phyloP scores from a whole-genome alignment of 805 yeast species.

The Danielia reshetovae region DNA sequence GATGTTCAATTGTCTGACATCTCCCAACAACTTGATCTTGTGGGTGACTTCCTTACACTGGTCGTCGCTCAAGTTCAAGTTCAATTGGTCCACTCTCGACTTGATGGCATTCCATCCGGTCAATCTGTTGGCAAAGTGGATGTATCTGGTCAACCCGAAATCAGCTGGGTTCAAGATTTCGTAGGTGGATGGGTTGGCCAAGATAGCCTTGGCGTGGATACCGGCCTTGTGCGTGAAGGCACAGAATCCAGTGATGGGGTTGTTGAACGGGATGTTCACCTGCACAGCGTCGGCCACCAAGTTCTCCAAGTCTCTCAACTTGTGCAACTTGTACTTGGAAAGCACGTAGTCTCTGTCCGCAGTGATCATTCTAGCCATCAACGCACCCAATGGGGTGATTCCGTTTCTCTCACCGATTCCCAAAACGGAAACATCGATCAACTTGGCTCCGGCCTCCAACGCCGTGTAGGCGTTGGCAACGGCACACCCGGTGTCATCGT shows the following conservation, averaged over 20 bases:
- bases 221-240: conserved; percentile 65
- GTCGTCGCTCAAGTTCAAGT: conserved; percentile 51
- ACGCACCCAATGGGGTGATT: conserved; percentile 57
- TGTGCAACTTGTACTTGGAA: conserved; percentile 53
- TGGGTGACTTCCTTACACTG: conserved; percentile 54
- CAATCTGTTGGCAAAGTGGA: conserved; percentile 57
- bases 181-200: conserved; percentile 61
- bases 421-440: conserved; percentile 54
- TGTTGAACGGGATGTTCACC: conserved; percentile 58
- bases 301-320: conserved; percentile 55
- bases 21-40: conserved; percentile 56
- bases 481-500: conserved; percentile 62
- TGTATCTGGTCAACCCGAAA: conserved; percentile 58
- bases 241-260: conserved; percentile 62
- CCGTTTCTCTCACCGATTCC: conserved; percentile 66
- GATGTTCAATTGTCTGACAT: conserved; percentile 54
- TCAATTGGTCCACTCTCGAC: conserved; percentile 57
- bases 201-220: conserved; percentile 58
- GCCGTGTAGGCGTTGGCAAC: conserved; percentile 63
- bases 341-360: conserved; percentile 57
- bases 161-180: conserved; percentile 56
- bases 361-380: conserved; percentile 62
- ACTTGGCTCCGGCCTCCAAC: conserved; percentile 59
- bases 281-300: conserved; percentile 57
- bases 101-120: conserved; percentile 65